Conservation (phyloP, 1,284 basidiomycete species). For the Apiotrichum mycotoxinovorans region DNA sequence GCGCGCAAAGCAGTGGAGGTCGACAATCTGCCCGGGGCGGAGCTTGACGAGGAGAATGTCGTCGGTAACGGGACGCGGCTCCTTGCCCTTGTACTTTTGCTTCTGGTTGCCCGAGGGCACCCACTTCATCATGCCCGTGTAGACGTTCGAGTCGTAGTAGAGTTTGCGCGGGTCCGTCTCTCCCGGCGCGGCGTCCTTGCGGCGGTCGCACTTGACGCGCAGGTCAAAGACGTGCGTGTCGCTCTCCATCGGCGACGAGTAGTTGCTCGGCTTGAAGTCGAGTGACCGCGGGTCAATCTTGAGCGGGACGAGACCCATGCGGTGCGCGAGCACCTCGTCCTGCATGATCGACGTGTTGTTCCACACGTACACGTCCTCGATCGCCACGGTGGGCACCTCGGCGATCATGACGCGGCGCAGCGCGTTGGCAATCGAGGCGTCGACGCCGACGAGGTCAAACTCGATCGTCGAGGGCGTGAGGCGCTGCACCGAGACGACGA, state of each 20-base stretch:
- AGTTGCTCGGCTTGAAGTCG: conserved; percentile 54
- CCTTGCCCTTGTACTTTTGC: conserved; percentile 43
- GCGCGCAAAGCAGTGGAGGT: conserved; percentile 72
- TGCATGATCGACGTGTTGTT: conserved; percentile 94
- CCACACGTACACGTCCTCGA: conserved; percentile 90
- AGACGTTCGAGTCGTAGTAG: conserved; percentile 65
- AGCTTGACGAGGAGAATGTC: conserved; percentile 94
- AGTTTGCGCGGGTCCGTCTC: conserved; percentile 63
- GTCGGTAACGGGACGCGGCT: conserved; percentile 56
- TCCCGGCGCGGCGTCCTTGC: conserved; percentile 54
- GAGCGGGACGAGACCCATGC: conserved; percentile 85
- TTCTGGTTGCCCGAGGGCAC: conserved; percentile 80
- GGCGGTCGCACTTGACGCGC: conserved; percentile 66
- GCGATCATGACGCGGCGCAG: conserved; percentile 88
- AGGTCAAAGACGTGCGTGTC: conserved; percentile 91
- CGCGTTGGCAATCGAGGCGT: conserved; percentile 94
- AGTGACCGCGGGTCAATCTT: conserved; percentile 72
- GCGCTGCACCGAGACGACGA: conserved; percentile 69
- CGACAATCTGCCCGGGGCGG: conserved; percentile 72
- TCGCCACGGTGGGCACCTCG: conserved; percentile 91
- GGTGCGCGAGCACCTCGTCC: conserved; percentile 89
- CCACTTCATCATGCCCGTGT: conserved; percentile 78
- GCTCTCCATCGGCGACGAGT: conserved; percentile 65
- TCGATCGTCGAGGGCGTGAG: conserved; percentile 79
- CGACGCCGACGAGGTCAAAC: conserved; percentile 93